These are phyloP conservation scores for Bremia lactucae DNA, from an alignment of 352 stramenopile species.

Conservation along the genomic window DNA sequence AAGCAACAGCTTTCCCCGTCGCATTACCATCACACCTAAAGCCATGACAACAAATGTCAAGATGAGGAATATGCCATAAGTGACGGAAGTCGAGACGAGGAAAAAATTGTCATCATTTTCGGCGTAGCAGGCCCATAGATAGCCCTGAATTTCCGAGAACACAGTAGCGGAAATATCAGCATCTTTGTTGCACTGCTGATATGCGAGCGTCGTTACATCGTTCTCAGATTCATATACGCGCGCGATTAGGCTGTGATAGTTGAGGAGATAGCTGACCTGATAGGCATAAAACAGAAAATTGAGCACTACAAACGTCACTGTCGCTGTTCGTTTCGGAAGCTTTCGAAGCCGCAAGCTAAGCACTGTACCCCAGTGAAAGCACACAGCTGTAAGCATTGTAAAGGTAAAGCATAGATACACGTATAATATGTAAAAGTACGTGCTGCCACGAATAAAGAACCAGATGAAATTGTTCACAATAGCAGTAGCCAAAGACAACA, in stretches of 20 bases:
- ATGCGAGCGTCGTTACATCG: slow-evolving; percentile 53
- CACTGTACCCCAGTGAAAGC: slow-evolving; percentile 82
- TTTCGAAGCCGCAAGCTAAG: slow-evolving; percentile 68
- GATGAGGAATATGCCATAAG: slow-evolving; percentile 65
- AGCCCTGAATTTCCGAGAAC: slow-evolving; percentile 82
- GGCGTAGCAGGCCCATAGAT: slow-evolving; percentile 74
- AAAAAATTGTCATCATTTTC: slow-evolving; percentile 65
- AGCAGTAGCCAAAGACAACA: slow-evolving; percentile 54
- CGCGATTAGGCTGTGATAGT: slow-evolving; percentile 51
- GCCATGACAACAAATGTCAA: slow-evolving; percentile 73
- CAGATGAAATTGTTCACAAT: slow-evolving; percentile 84
- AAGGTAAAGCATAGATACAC: slow-evolving; percentile 80
- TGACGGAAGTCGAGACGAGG: slow-evolving; percentile 68
- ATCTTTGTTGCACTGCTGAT: slow-evolving; percentile 68
- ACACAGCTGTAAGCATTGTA: slow-evolving; percentile 82
- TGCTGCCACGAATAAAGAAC: slow-evolving; percentile 47
- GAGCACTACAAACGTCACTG: slow-evolving; percentile 51
- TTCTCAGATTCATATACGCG: slow-evolving; percentile 68
- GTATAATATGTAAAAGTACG: slow-evolving; percentile 79
- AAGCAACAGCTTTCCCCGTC: slow-evolving; percentile 59
- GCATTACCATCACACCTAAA: slow-evolving; percentile 82
- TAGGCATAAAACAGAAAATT: slow-evolving; percentile 79
- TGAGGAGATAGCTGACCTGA: slow-evolving; percentile 60
- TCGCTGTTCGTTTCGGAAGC: slow-evolving; percentile 54
- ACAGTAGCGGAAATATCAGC: slow-evolving; percentile 46